Evolutionary conservation across 495 filamentous ascomycete genomes (phyloP), one percentile per base, ranked within the genome.

Genomic region (Xylaria scruposa): DNA sequence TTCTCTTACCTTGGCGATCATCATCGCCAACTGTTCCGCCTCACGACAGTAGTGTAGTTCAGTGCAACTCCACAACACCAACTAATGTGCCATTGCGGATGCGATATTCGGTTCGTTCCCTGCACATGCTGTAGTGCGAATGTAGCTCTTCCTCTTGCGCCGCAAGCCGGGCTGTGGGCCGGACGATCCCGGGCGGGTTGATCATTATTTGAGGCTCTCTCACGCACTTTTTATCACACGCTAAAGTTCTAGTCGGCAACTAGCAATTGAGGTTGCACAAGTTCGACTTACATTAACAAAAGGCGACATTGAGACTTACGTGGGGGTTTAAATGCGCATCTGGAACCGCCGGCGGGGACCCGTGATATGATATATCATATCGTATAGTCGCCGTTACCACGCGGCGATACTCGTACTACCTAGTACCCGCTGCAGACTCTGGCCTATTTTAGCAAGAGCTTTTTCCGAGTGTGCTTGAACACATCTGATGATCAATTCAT

Each of bases 81-180:
- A 63, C 60, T 26, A 63, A 44, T 44, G 38, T 63, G 21, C 8
- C 12, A 44, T 42, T 42, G 38, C 60, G 60, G 60, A 44, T 63
- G 5, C 29, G 21, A 44, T 42, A 19, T 8, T 44, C 13, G 21
- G 21, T 44, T 40, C 13, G 31, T 38, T 60, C 38, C 59, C 19
- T 63, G 29, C 38, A 26, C 13, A 59, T 59, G 54, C 29, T 59
- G 54, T 58, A 15, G 26, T 17, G 19, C 29, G 17, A 33, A 33
- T 58, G 26, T 4, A 29, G 54, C 29, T 58, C 13, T 61, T 40
- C 33, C 58, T n/a, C 58, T 61, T 19, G 58, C 21, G 2, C 58
- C 33, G n/a, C 59, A 63, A 63, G 38, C n/a, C 60, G 21, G 21
- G 38, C 38, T 17, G 38, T 63, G 38, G 36, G 38, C 60, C 59